Evolutionary conservation across 257 asterid genomes (phyloP).

Genomic region (Gentiana dahurica): DNA sequence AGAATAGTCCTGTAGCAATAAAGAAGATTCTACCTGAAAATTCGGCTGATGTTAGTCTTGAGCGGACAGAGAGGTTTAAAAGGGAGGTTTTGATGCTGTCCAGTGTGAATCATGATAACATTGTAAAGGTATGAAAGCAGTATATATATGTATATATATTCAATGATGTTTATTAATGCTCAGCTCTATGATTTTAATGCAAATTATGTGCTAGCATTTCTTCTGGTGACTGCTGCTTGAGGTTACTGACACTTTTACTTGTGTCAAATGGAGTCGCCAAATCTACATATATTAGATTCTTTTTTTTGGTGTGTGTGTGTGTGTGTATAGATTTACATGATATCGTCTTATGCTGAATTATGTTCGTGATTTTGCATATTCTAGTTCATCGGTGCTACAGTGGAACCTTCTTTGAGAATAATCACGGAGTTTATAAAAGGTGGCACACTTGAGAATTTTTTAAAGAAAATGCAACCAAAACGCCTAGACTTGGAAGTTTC

Average conservation of each 20-base stretch:
- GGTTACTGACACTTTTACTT: too few species aligned
- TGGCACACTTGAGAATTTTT: conserved; percentile 51
- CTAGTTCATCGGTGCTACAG: conserved; percentile 49
- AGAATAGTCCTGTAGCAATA: conserved; percentile 31
- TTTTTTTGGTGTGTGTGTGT: too few species aligned
- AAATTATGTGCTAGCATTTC: too few species aligned
- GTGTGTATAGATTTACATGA: too few species aligned
- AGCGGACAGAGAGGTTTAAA: conserved; percentile 29
- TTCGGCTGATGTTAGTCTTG: conserved; percentile 28
- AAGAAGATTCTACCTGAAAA: conserved; percentile 39
- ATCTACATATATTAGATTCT: too few species aligned
- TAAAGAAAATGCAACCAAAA: conserved; percentile 47
- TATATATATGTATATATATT: not conserved
- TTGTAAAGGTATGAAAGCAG: conserved; percentile 30
- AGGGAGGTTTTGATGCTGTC: conserved; percentile 48
- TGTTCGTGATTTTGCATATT: conserved; percentile 13
- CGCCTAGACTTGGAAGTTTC: conserved; percentile 40
- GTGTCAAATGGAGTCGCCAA: too few species aligned
- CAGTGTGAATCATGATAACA: conserved; percentile 43
- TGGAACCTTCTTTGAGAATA: conserved; percentile 44
- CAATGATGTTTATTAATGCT: too few species aligned
- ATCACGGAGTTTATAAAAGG: conserved; percentile 56
- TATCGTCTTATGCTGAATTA: conserved; percentile 5
- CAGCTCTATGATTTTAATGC: too few species aligned
- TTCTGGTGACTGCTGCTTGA: too few species aligned